Base-by-base conservation (phyloP, 176 grass and related monocot species). In the Oryza glumipatula region DNA sequence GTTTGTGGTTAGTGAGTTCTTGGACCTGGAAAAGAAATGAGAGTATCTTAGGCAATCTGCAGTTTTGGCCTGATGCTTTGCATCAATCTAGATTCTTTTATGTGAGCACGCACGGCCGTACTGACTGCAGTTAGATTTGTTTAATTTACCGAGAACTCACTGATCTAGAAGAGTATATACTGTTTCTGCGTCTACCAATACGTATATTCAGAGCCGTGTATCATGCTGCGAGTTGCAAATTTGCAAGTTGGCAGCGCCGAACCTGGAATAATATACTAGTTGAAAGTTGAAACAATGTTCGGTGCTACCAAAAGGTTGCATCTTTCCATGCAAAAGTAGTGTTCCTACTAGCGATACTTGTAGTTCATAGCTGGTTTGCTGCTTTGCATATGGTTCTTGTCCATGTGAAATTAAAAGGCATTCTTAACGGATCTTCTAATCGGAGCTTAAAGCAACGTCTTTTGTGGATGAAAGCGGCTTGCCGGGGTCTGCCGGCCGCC, bases 331-430 rank as follows among this genome's bases (percentile, higher is more conserved):
- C 43, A 49, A 21, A 28, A 52, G 44, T 4, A 35, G 12, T 14
- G 12, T 14, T 44, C 41, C 41, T 39, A n/a, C 1, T 12, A 7
- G 5, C 30, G 21, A 17, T 17, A 19, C 16, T 54, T 54, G 17
- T 8, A 21, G 58, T 23, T 63, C 58, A 23, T 63, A 63, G 21
- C 21, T 63, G 58, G 52, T 8, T 56, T 63, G 21, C 52, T 7
- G 15, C 5, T 60, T 22, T 23, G 46, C 17, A 51, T 72, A 21
- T 4, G 19, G 38, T 67, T 83, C 13, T 41, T 65, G 68, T 22
- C 81, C 88, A 82, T 90, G 83, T 78, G 83, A 74, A 73, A 30
- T 11, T 9, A 78, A 82, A 82, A 66, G 19, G 33, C 4, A 44
- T 82, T 19, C 82, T 66, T 28, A 86, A 16, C 14, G 35, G 58